Evolutionary conservation across 306 rosid genomes (phyloP).

Genomic region (Quercus parvula): DNA sequence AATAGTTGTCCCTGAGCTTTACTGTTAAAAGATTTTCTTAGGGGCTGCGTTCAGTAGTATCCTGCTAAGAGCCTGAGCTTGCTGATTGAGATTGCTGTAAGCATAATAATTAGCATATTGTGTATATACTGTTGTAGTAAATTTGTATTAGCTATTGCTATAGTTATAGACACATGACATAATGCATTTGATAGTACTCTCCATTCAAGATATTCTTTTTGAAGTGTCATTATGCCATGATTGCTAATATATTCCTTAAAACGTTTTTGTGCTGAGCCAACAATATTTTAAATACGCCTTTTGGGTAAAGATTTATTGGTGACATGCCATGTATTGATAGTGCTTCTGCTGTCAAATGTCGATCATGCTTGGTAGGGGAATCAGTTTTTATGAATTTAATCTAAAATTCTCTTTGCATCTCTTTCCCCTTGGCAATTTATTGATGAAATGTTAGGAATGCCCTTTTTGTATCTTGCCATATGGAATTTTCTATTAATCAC

Average conservation of each 20-base stretch:
- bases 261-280: no score
- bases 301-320: no score
- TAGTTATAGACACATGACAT: not conserved
- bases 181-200: not conserved
- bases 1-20: not conserved
- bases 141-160: not conserved
- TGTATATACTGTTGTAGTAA: no score
- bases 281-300: no score
- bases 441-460: no score
- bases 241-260: not conserved
- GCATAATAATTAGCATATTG: not conserved
- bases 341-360: not conserved
- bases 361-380: not conserved
- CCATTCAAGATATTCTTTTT: not conserved
- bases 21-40: not conserved
- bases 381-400: not conserved
- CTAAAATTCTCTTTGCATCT: not conserved
- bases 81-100: not conserved
- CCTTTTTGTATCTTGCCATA: no score
- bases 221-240: no score
- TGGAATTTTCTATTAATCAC: no score
- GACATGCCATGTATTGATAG: no score
- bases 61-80: not conserved
- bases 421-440: no score
- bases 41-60: not conserved